Conservation (phyloP, 2,329 filamentous ascomycete species). For the Clonostachys rhizophaga region DNA sequence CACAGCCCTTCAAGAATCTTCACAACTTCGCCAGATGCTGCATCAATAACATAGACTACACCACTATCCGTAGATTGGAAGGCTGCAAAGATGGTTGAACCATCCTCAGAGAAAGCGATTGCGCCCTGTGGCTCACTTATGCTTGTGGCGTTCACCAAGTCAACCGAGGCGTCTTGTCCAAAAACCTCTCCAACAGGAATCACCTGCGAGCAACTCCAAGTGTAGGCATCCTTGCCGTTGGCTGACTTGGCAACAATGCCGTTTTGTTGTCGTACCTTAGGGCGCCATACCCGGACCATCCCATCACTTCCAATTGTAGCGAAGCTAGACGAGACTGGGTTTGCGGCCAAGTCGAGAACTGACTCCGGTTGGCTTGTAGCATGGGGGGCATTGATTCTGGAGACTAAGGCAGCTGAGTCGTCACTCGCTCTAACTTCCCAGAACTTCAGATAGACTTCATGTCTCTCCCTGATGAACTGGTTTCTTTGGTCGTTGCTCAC, state of each 20-base stretch:
- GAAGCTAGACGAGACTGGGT: conserved; percentile 67
- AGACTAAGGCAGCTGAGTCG: conserved; percentile 67
- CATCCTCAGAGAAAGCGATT: conserved; percentile 77
- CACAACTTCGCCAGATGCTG: conserved; percentile 60
- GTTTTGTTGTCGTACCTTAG: conserved; percentile 63
- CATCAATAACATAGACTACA: conserved; percentile 72
- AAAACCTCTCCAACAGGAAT: conserved; percentile 48
- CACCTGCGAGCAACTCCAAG: conserved; percentile 67
- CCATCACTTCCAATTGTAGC: conserved; percentile 82
- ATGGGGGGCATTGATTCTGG: conserved; percentile 82
- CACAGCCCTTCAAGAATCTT: conserved; percentile 65
- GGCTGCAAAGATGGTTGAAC: conserved; percentile 73
- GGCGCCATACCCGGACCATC: conserved; percentile 75
- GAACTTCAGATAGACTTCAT: conserved; percentile 84
- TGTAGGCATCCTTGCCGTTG: conserved; percentile 55
- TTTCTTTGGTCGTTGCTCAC: conserved; percentile 25
- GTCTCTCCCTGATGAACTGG: conserved; percentile 44
- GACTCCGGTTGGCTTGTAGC: conserved; percentile 46
- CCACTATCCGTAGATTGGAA: conserved; percentile 50
- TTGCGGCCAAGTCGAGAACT: conserved; percentile 69
- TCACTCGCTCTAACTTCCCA: conserved; percentile 65
- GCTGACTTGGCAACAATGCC: conserved; percentile 60
- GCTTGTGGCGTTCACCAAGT: conserved; percentile 12
- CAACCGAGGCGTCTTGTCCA: conserved; percentile 29
- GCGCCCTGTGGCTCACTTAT: conserved; percentile 49